Percentiles rank a stretch among this genome's conserved stretches.
These are phyloP conservation scores for Glarea lozoyensis DNA, from an alignment of 495 filamentous ascomycete species.

Conservation along the genomic window DNA sequence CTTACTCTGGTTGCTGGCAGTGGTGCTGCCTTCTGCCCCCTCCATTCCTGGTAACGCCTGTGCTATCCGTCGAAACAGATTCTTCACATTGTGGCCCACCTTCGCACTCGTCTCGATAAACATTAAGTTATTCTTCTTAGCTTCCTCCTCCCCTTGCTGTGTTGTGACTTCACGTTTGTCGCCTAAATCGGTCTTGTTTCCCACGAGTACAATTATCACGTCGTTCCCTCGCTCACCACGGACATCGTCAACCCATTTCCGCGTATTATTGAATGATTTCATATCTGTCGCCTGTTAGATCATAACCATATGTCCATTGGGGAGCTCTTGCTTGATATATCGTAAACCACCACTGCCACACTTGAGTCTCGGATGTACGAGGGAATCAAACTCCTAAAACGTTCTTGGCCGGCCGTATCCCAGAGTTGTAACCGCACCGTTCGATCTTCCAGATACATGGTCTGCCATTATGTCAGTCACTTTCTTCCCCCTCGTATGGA, in stretches of 20 bases:
- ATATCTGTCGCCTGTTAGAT: constrained; percentile 40
- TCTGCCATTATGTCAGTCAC: constrained; percentile 56
- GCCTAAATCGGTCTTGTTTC: constrained; percentile 97
- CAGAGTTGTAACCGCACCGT: constrained; percentile 96
- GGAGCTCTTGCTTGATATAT: constrained; percentile 66
- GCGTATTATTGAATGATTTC: constrained; percentile 93
- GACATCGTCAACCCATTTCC: constrained; percentile 99
- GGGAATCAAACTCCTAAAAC: constrained; percentile 92
- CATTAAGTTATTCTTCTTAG: constrained; percentile 94
- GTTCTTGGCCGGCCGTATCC: constrained; percentile 97
- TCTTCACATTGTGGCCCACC: constrained; percentile 96
- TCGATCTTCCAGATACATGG: constrained; percentile 98
- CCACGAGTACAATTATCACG: constrained; percentile 96
- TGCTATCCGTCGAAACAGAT: constrained; percentile 90
- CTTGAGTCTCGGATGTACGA: constrained; percentile 97
- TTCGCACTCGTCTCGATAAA: constrained; percentile 99
- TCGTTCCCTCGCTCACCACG: constrained; percentile 93
- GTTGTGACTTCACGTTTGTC: constrained; percentile 96
- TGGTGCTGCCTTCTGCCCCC: constrained; percentile 57
- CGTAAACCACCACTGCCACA: constrained; percentile 96
- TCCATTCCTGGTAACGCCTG: constrained; percentile 98
- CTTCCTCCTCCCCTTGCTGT: constrained; percentile 92
- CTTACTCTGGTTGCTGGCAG: constrained; percentile 58
- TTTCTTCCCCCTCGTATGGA: too few species aligned
- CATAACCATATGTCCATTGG: background rate